Evolutionary conservation across 345 rosid genomes (phyloP), one percentile per base, ranked within the genome.

Genomic region (Aquilaria yunnanensis): DNA sequence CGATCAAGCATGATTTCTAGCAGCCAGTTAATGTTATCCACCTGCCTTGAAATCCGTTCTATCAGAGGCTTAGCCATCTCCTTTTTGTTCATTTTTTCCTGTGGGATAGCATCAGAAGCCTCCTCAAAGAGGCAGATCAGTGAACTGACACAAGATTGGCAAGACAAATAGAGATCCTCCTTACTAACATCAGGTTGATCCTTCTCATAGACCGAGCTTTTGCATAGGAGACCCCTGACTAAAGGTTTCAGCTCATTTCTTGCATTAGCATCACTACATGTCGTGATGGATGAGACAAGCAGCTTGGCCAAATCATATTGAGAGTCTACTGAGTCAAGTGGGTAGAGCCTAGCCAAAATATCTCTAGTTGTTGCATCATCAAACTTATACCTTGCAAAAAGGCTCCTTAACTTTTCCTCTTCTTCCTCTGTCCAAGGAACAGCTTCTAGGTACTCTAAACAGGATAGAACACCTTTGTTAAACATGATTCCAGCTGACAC

Each of bases 361-460:
- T 90, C 95, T 41, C 66, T 65, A n/a, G 78, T 68, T 41, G 85
- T 79, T 64, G 72, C 74, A 51, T 74, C 80, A 33, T 83, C 92
- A 34, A 90, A 93, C 54, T 72, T 80, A 62, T 77, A 71, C 62
- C 77, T 69, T 14, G 79, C 61, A 70, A 93, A 74, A 47, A 93
- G 50, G 66, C 66, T 71, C 74, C 95, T 81, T 66, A 90, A 61
- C 63, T 85, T 93, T 69, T 93, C 92, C 79, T 88, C 98, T 79
- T 93, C 98, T 33, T 88, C 97, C 76, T 93, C 98, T 2, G 94
- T 83, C 96, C 98, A 93, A 11, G 96, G 98, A 81, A 93, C 94
- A 72, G 80, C 95, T 75, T 88, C 97, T 47, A 93, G 81, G 79
- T 88, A 90, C 63, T 86, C 84, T 67, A 93, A 73, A 81, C 96